Conservation (phyloP, 768 basidiomycete species). For the Trametes punicea region DNA sequence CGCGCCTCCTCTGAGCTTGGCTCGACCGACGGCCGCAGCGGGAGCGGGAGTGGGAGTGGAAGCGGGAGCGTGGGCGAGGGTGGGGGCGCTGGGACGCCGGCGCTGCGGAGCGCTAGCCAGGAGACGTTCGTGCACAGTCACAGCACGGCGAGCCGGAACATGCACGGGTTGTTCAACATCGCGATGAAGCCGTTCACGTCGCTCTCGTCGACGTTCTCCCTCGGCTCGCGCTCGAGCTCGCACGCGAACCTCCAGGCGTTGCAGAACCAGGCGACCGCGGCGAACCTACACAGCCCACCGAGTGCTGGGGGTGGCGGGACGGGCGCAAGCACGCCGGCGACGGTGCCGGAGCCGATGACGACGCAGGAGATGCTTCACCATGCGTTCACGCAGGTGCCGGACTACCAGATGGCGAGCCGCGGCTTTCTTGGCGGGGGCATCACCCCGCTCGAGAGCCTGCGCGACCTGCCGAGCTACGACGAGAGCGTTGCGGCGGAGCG, state of each 20-base stretch:
- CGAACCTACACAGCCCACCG: conserved; percentile 11
- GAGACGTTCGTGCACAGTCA: conserved; percentile 53
- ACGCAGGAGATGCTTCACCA: conserved; percentile 48
- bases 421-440: conserved; percentile 89
- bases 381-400: conserved; percentile 76
- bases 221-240: conserved; percentile 35
- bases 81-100: too few relatives aligned
- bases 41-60: conserved; percentile 6
- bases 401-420: conserved; percentile 78
- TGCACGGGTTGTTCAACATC: conserved; percentile 50
- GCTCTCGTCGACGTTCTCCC: conserved; percentile 42
- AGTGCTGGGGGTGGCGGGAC: background rate
- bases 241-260: conserved; percentile 31
- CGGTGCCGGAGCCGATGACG: conserved; percentile 23
- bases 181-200: conserved; percentile 63
- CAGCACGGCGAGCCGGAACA: conserved; percentile 46
- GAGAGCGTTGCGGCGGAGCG: conserved; percentile 49
- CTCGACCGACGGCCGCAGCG: background rate
- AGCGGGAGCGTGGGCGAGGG: too few relatives aligned
- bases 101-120: conserved; percentile 25
- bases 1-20: conserved; percentile 13
- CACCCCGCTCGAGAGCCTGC: conserved; percentile 74
- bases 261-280: conserved; percentile 4
- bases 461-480: conserved; percentile 83
- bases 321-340: conserved; percentile 13